Conservation (phyloP, 306 rosid species). For the Erythrophleum fordii region DNA sequence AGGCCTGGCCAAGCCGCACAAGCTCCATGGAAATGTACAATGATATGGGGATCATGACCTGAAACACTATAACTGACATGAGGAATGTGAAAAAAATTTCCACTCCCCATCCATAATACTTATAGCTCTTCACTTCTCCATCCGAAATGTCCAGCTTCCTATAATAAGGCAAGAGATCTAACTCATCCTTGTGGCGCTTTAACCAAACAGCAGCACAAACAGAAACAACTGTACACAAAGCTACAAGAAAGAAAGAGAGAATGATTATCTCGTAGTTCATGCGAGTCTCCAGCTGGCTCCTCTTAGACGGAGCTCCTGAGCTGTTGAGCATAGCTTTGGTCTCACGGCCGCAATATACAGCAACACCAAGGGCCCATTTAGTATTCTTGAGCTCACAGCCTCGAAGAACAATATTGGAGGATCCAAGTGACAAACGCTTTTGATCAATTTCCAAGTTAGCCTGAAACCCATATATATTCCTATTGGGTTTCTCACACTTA, state of each 20-base stretch:
- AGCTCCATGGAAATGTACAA: conserved; percentile 97
- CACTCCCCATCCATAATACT: conserved; percentile 77
- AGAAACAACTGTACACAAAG: conserved; percentile 73
- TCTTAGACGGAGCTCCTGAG: conserved; percentile 96
- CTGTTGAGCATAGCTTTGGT: conserved; percentile 94
- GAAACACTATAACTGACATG: conserved; percentile 91
- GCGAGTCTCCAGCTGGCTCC: conserved; percentile 88
- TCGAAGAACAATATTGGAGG: conserved; percentile 84
- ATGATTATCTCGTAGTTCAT: conserved; percentile 88
- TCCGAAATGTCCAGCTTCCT: conserved; percentile 58
- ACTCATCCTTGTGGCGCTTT: conserved; percentile 51
- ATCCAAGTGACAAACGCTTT: conserved; percentile 82
- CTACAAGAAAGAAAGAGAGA: conserved; percentile 75
- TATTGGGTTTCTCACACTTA: conserved; percentile 91
- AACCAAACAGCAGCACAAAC: conserved; percentile 87
- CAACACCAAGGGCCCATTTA: conserved; percentile 81
- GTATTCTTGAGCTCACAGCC: conserved; percentile 96
- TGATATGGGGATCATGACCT: conserved; percentile 95
- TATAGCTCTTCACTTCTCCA: conserved; percentile 43
- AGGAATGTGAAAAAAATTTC: conserved; percentile 85
- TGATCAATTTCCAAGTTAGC: conserved; percentile 84
- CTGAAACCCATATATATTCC: conserved; percentile 93
- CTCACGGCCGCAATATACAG: conserved; percentile 87
- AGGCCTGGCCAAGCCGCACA: conserved; percentile 94
- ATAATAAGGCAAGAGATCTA: conserved; percentile 66